Evolutionary conservation across 495 filamentous ascomycete species (phyloP).

Genomic region (Penicillium daleae): DNA sequence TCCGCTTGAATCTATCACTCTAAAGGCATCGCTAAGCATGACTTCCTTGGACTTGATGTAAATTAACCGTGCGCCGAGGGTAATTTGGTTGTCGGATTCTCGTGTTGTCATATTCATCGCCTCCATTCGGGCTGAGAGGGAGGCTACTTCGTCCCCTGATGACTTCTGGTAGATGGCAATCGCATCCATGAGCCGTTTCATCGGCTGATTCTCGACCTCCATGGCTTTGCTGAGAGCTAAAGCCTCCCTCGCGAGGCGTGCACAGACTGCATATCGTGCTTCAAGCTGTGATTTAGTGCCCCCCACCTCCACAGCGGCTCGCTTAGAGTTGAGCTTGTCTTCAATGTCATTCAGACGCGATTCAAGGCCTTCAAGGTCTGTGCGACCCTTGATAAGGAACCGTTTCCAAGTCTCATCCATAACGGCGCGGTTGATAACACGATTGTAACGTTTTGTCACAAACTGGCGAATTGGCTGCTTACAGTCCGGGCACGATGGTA

Average conservation of each 20-base stretch:
- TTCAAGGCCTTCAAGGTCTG: conserved; percentile 10
- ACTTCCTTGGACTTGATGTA: conserved; percentile 5
- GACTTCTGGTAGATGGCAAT: conserved; percentile 8
- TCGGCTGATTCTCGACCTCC: conserved; percentile 17
- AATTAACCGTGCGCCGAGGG: conserved; percentile 14
- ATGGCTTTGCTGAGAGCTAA: conserved; percentile 7
- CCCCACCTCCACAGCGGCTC: background rate
- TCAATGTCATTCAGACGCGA: conserved; percentile 13
- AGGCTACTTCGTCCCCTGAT: background rate
- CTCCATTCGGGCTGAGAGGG: conserved; percentile 4
- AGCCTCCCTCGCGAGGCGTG: background rate
- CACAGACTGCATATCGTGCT: background rate
- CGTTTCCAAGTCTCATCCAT: conserved; percentile 20
- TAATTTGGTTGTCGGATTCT: conserved; percentile 16
- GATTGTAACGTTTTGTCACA: conserved; percentile 24
- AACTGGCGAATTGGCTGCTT: conserved; percentile 22
- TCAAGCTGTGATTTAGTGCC: background rate
- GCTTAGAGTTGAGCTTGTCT: background rate
- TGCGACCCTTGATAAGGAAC: conserved; percentile 18
- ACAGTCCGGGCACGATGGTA: conserved; percentile 19
- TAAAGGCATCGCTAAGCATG: background rate
- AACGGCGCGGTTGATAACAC: conserved; percentile 21
- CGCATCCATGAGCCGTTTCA: conserved; percentile 18
- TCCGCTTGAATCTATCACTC: conserved; percentile 1
- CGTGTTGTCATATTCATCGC: conserved; percentile 2